phyloP scores from a whole-genome alignment of 345 rosid genomes.

The Brassica cretica region DNA sequence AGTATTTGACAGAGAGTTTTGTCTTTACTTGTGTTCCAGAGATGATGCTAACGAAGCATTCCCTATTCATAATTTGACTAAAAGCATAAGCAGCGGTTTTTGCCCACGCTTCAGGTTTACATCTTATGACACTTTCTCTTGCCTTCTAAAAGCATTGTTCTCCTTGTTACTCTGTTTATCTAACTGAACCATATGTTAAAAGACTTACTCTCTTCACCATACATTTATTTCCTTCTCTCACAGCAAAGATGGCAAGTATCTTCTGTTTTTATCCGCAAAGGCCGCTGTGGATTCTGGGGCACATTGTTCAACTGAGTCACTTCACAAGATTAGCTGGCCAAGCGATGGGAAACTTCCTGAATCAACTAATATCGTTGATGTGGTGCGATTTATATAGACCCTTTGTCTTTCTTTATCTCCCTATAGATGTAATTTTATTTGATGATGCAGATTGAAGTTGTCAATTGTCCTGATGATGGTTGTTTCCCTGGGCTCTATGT shows the following conservation, averaged over 20 bases:
- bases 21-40: constrained; percentile 43
- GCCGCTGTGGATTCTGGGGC: constrained; percentile 81
- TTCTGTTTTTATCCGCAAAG: constrained; percentile 70
- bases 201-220: not conserved
- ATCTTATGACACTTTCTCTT: not conserved
- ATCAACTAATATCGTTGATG: constrained; percentile 54
- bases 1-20: not conserved
- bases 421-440: constrained; percentile 8
- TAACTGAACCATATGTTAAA: not conserved
- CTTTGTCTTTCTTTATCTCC: constrained; percentile 36
- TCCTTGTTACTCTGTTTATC: not conserved
- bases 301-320: constrained; percentile 84
- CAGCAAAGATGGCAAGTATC: constrained; percentile 87
- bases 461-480: constrained; percentile 63
- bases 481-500: constrained; percentile 88
- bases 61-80: constrained; percentile 52
- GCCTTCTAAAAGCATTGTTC: not conserved
- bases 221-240: constrained; percentile 19
- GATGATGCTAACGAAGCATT: constrained; percentile 52
- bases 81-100: constrained; percentile 76
- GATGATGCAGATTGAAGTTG: constrained; percentile 63
- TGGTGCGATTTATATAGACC: constrained; percentile 50
- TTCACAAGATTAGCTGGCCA: constrained; percentile 76
- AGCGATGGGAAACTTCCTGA: constrained; percentile 48
- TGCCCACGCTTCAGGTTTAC: constrained; percentile 78